Evolutionary conservation across 202 grass and related monocot genomes (phyloP), one percentile per base, ranked within the genome.

Genomic region (Hordeum pubiflorum): DNA sequence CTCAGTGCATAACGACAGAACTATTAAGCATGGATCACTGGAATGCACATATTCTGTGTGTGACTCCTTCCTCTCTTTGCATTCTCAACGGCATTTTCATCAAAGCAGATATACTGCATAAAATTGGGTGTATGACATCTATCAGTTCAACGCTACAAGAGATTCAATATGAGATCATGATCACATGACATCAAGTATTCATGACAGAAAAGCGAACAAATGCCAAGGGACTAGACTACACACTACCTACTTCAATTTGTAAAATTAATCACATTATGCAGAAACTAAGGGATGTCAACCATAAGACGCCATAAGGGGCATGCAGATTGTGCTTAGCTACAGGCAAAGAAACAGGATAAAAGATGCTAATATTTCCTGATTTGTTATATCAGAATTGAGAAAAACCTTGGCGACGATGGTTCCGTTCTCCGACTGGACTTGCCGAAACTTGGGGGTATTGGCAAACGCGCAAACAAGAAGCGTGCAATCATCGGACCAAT

Each of bases 401-500:
- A 32, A 32, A 44, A 93, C 96, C 92, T 99, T 99, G 7, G 92
- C 89, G 69, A 96, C 43, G 37, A 99, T 86, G 32, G 92, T 99
- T 57, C 92, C 92, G 31, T 94, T 93, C 59, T 93, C 89, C 4
- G 83, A 85, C 17, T 87, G 58, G 21, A 99, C 96, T 40, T 99
- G 92, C 82, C 84, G 83, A 26, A 99, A 99, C 75, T 99, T 99
- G 40, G 92, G 91, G 52, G 92, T 96, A 75, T 75, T 96, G 29
- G 83, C 67, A 79, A 96, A 99, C 37, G 96, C 96, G 76, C 92
- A 96, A 46, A 99, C 83, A 87, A 99, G 96, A 79, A 99, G 89
- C 40, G 90, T 96, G 79, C 90, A 91, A 79, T 96, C 89, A 46
- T 46, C 0, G 90, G 83, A 85, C 96, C 96, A 99, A 74, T 96